These are phyloP conservation scores for Alternaria sp. DNA, from an alignment of 2,329 filamentous ascomycete genomes.

Conservation along the genomic window DNA sequence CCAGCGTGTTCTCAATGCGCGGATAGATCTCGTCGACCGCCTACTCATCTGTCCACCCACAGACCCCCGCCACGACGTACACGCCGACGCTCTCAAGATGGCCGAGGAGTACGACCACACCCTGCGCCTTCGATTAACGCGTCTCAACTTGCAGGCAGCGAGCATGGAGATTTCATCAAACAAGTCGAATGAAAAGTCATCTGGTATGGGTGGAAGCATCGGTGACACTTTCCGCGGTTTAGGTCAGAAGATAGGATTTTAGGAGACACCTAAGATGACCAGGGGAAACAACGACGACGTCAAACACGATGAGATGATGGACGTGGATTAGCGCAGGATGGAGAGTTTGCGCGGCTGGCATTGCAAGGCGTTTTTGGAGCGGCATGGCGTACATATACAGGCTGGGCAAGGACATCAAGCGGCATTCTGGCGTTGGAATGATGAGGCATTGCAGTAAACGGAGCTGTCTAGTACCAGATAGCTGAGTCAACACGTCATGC, in stretches of 20 bases:
- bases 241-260: conserved; percentile 44
- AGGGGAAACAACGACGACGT: not conserved
- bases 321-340: too few relatives aligned
- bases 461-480: not conserved
- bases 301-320: not conserved
- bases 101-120: conserved; percentile 77
- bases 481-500: not conserved
- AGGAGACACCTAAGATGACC: conserved; percentile 2
- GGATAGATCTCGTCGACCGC: conserved; percentile 84
- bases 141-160: conserved; percentile 78
- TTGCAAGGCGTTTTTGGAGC: conserved; percentile 21
- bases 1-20: conserved; percentile 73
- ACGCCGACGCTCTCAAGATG: conserved; percentile 72
- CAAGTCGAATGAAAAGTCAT: conserved; percentile 31
- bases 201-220: conserved; percentile 31
- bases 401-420: conserved; percentile 5
- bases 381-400: conserved; percentile 8
- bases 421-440: conserved; percentile 14
- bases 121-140: conserved; percentile 77
- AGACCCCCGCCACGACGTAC: conserved; percentile 74
- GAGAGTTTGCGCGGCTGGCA: conserved; percentile 10
- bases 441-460: not conserved
- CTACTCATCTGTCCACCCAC: conserved; percentile 76
- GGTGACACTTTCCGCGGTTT: conserved; percentile 40
- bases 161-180: conserved; percentile 71